Conservation (phyloP, 148 eudicot species). For the Linanthus parryae region DNA sequence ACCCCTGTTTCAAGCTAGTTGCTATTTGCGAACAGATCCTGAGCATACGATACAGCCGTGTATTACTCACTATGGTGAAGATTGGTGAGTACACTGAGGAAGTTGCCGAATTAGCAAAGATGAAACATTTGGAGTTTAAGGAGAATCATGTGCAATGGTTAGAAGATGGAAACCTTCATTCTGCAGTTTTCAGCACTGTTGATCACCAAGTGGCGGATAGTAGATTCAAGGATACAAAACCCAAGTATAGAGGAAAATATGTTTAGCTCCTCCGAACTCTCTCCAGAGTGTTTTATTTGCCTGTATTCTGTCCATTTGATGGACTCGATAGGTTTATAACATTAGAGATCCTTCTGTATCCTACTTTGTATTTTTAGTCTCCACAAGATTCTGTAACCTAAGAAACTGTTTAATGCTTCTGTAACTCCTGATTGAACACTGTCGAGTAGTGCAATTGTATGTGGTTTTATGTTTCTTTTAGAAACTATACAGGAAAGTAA, state of each 20-base stretch:
- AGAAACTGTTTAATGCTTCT: no score
- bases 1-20: constrained; percentile 82
- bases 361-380: no score
- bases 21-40: constrained; percentile 89
- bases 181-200: constrained; percentile 85
- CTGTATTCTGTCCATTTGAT: no score
- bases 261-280: constrained; percentile 32
- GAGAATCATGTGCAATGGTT: constrained; percentile 89
- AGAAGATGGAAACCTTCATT: constrained; percentile 91
- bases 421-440: no score
- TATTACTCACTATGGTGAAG: constrained; percentile 89
- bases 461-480: no score
- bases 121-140: constrained; percentile 65
- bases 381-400: no score
- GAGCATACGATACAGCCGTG: constrained; percentile 81
- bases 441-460: no score
- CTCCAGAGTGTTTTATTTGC: neutral
- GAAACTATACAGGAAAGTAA: no score
- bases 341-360: no score
- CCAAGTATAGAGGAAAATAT: constrained; percentile 85
- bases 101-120: constrained; percentile 41
- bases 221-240: constrained; percentile 51
- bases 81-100: constrained; percentile 67
- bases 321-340: no score
- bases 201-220: no score